A percentile compares a stretch with the other conserved stretches of the same genome.
Evolutionary conservation across 441 rosid genomes (phyloP).

Genomic region (Jatropha podagrica): DNA sequence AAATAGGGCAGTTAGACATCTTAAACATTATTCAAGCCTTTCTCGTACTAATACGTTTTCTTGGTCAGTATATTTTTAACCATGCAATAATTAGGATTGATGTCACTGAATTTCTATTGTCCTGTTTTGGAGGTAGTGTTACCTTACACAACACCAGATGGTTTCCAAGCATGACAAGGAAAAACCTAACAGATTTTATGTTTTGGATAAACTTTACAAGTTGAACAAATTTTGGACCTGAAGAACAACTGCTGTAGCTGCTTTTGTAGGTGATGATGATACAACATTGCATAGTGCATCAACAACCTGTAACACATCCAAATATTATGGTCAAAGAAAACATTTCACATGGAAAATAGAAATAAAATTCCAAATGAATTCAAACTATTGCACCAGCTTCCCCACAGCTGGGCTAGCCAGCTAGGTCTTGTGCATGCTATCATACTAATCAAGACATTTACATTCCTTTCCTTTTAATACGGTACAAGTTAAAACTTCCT

Average conservation of each 20-base stretch:
- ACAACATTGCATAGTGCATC: constrained; percentile 98
- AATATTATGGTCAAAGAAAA: background rate
- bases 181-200: constrained; percentile 2
- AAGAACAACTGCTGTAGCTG: constrained; percentile 93
- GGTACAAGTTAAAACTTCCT: background rate
- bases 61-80: background rate
- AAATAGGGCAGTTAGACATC: constrained; percentile 4
- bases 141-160: constrained; percentile 3
- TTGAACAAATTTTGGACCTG: constrained; percentile 69
- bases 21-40: background rate
- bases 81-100: background rate
- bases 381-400: background rate
- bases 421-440: background rate
- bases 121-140: constrained; percentile 18
- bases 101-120: background rate
- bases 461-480: background rate
- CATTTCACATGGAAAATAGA: background rate
- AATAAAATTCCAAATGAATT: background rate
- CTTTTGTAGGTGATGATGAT: constrained; percentile 87
- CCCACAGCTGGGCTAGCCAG: background rate
- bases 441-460: background rate
- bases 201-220: constrained; percentile 13
- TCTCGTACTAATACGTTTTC: background rate
- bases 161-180: constrained; percentile 21
- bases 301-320: constrained; percentile 56